Conservation (phyloP, 306 rosid species). For the Pyrus communis region DNA sequence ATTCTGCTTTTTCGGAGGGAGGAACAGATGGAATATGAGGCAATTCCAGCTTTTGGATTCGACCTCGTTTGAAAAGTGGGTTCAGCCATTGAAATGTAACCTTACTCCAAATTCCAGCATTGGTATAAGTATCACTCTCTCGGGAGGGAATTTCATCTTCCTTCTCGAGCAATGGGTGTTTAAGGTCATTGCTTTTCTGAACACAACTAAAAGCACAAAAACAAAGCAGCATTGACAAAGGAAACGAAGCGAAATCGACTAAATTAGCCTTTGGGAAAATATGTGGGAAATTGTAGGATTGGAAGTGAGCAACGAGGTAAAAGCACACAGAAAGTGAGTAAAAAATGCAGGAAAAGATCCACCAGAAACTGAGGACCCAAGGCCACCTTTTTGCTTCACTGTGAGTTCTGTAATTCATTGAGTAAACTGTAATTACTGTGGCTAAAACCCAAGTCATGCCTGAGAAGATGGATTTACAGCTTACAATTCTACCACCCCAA, state of each 20-base stretch:
- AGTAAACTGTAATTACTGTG: slow-evolving; percentile 32
- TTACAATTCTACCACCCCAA: slow-evolving; percentile 12
- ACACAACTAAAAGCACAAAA: slow-evolving; percentile 32
- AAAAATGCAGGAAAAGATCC: slow-evolving; percentile 35
- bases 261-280: slow-evolving; percentile 41
- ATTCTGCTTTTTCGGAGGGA: slow-evolving; percentile 55
- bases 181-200: slow-evolving; percentile 28
- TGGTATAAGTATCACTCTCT: slow-evolving; percentile 20
- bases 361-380: slow-evolving; percentile 55
- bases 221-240: slow-evolving; percentile 41
- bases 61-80: slow-evolving; percentile 57
- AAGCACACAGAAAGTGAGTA: slow-evolving; percentile 24
- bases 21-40: slow-evolving; percentile 62
- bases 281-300: slow-evolving; percentile 22
- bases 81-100: slow-evolving; percentile 74
- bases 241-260: slow-evolving; percentile 43
- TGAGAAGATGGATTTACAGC: slow-evolving; percentile 19
- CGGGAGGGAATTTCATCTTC: slow-evolving; percentile 14
- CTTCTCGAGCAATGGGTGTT: slow-evolving; percentile 38
- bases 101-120: slow-evolving; percentile 62
- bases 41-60: slow-evolving; percentile 54
- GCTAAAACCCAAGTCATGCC: slow-evolving; percentile 61
- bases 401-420: slow-evolving; percentile 20
- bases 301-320: slow-evolving; percentile 16
- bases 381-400: slow-evolving; percentile 40